A percentile compares a stretch with the other conserved stretches of the same genome.
phyloP scores from a whole-genome alignment of 139 green algal species.

The Auxenochlorella pyrenoidosa region DNA sequence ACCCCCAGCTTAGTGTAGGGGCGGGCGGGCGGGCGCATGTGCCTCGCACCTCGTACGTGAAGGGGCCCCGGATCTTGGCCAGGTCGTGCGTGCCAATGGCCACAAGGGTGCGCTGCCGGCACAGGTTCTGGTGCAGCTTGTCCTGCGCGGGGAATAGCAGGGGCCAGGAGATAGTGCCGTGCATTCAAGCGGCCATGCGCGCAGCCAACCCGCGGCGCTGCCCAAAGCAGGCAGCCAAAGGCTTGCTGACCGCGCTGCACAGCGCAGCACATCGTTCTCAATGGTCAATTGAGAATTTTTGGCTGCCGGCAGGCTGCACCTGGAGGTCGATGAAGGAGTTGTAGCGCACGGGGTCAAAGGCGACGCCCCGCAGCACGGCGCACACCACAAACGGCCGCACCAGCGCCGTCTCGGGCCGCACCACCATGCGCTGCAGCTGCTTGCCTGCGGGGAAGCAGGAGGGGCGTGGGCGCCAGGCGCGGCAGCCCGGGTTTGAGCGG shows the following conservation, averaged over 20 bases:
- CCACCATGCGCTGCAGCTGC: conserved; percentile 69
- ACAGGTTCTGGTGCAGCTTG: conserved; percentile 99
- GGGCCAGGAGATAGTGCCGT: no score
- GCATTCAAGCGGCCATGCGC: no score
- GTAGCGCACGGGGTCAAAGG: conserved; percentile 89
- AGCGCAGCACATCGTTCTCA: no score
- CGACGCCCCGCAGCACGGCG: conserved; percentile 92
- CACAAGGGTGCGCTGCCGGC: conserved; percentile 93
- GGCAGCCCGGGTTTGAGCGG: no score
- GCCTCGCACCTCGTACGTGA: conserved; percentile 97
- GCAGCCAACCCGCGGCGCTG: no score
- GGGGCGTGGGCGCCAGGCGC: no score
- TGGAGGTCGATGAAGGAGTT: conserved; percentile 98
- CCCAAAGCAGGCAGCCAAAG: no score
- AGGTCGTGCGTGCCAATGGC: conserved; percentile 99
- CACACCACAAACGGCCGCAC: conserved; percentile 97
- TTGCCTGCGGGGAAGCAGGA: conserved; percentile 54
- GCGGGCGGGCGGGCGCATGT: no score
- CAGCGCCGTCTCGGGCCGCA: conserved; percentile 91
- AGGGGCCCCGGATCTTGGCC: conserved; percentile 86
- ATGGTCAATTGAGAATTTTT: no score
- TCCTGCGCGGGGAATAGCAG: conserved; percentile 80
- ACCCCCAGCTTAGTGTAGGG: no score
- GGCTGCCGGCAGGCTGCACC: no score
- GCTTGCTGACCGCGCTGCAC: no score